phyloP scores from a whole-genome alignment of 805 yeast species.

The Candida sphagnicola region DNA sequence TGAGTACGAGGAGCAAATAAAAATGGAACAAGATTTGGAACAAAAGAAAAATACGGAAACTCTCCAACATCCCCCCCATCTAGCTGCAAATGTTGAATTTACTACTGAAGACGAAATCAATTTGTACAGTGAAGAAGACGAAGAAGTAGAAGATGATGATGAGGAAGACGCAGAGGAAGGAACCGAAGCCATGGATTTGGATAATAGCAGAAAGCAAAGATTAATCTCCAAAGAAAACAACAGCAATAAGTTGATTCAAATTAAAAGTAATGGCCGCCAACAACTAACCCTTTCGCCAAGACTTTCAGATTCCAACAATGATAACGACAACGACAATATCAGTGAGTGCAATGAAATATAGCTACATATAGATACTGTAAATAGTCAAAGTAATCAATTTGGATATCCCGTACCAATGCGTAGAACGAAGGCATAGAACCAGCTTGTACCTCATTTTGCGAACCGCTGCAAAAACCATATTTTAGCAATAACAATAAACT shows the following conservation, averaged over 20 bases:
- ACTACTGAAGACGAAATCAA: slow-evolving; percentile 5
- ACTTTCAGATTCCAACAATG: not conserved
- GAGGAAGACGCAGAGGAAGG: slow-evolving; percentile 9
- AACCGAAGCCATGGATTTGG: slow-evolving; percentile 5
- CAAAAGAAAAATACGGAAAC: slow-evolving; percentile 1
- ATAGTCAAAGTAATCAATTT: no score
- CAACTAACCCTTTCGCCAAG: slow-evolving; percentile 19
- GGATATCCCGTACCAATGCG: no score
- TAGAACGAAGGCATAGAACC: no score
- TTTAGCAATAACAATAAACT: no score
- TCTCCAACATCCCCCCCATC: not conserved
- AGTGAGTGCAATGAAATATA: slow-evolving; percentile 3
- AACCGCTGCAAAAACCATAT: no score
- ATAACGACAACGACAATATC: slow-evolving; percentile 1
- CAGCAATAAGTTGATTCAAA: slow-evolving; percentile 19
- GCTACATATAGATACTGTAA: no score
- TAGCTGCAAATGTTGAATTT: slow-evolving; percentile 1
- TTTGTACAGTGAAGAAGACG: slow-evolving; percentile 3
- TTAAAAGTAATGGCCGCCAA: slow-evolving; percentile 18
- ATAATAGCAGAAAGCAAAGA: slow-evolving; percentile 22
- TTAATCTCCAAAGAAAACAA: slow-evolving; percentile 21
- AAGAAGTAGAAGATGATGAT: slow-evolving; percentile 8
- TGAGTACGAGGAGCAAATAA: slow-evolving; percentile 5
- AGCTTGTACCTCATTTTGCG: no score
- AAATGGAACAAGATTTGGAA: slow-evolving; percentile 7